phyloP scores from a whole-genome alignment of 1,139 yeast genomes.

The Yamadazyma spencermartinsiae region DNA sequence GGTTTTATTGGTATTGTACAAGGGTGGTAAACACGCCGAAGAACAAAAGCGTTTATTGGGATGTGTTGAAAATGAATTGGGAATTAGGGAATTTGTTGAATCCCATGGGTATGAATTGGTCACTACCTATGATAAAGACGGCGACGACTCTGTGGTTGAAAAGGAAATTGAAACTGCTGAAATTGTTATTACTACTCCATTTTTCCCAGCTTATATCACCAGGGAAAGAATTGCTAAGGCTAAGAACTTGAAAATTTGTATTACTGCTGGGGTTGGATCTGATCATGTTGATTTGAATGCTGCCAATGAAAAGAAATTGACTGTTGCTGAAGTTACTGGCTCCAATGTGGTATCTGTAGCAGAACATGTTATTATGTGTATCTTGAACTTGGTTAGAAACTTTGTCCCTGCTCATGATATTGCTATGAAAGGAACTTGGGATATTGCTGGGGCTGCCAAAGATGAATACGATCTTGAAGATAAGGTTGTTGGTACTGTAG shows the following conservation, averaged over 20 bases:
- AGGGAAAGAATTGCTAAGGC: conserved; percentile 68
- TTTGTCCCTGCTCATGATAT: conserved; percentile 79
- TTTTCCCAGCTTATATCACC: conserved; percentile 79
- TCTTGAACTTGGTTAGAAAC: conserved; percentile 70
- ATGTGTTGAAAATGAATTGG: conserved; percentile 74
- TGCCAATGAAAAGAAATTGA: conserved; percentile 62
- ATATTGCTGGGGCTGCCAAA: conserved; percentile 76
- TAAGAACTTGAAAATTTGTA: conserved; percentile 67
- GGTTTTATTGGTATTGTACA: conserved; percentile 57
- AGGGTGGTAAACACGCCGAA: conserved; percentile 56
- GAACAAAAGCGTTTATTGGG: conserved; percentile 67
- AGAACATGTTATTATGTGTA: conserved; percentile 78
- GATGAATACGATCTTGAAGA: conserved; percentile 75
- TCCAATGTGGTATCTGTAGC: conserved; percentile 81
- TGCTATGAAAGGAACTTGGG: conserved; percentile 64
- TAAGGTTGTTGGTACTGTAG: conserved; percentile 75
- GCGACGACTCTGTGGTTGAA: conserved; percentile 55
- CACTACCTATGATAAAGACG: conserved; percentile 68
- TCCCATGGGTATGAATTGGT: conserved; percentile 66
- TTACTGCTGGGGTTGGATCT: conserved; percentile 86
- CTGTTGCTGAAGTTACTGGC: conserved; percentile 81
- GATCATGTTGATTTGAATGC: conserved; percentile 78
- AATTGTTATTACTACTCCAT: conserved; percentile 77
- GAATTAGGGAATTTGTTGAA: conserved; percentile 65
- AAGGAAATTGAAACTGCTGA: conserved; percentile 70